phyloP scores from a whole-genome alignment of 352 stramenopile genomes.

The Elongisporangium undulatum region DNA sequence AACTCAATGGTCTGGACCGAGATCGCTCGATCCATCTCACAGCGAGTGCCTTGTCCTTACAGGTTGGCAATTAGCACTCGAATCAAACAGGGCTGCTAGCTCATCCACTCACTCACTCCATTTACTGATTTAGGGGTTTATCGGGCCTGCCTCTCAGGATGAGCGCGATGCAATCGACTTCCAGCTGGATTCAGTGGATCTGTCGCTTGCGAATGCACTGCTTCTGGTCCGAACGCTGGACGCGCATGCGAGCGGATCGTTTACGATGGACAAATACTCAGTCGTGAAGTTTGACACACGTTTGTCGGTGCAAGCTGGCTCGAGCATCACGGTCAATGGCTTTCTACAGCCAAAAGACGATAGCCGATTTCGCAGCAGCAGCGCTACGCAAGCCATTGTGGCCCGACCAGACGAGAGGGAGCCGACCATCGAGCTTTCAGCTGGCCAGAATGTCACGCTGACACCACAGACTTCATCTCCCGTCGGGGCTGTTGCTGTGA shows the following conservation, averaged over 20 bases:
- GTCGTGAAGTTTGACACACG: conserved; percentile 49
- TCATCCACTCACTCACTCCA: not conserved
- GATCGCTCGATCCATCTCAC: conserved; percentile 25
- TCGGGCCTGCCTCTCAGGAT: conserved; percentile 40
- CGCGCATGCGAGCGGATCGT: conserved; percentile 18
- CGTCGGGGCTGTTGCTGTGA: conserved; percentile 28
- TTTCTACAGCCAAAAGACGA: conserved; percentile 39
- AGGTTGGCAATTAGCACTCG: conserved; percentile 35
- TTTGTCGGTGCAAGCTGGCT: conserved; percentile 25
- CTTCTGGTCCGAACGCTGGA: conserved; percentile 32
- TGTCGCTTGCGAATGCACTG: conserved; percentile 52
- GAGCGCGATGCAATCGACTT: conserved; percentile 35
- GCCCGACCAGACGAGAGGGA: not conserved
- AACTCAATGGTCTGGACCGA: conserved; percentile 36
- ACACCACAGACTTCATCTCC: conserved; percentile 28
- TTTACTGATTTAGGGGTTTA: conserved; percentile 24
- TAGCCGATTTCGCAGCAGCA: conserved; percentile 1
- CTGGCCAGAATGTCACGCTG: conserved; percentile 29
- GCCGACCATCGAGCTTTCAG: not conserved
- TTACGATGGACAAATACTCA: conserved; percentile 66
- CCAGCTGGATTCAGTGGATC: conserved; percentile 21
- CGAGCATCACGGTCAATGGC: conserved; percentile 29
- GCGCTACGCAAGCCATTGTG: not conserved
- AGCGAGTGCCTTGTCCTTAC: conserved; percentile 3
- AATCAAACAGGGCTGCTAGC: conserved; percentile 5